These are phyloP conservation scores for Rhizoctonia solani DNA, from an alignment of 1,284 basidiomycete genomes.

Conservation along the genomic window DNA sequence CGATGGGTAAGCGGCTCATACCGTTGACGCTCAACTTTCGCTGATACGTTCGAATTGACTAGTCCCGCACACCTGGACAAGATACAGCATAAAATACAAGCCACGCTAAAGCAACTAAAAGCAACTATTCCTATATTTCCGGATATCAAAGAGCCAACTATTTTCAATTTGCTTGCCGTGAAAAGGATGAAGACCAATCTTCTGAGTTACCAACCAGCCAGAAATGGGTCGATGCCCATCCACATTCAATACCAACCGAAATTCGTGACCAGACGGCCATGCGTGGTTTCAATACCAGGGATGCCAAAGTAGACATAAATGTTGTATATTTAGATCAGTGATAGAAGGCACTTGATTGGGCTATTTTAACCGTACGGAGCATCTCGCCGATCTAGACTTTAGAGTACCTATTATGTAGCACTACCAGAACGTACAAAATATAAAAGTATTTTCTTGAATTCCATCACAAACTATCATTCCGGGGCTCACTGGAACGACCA, in stretches of 20 bases:
- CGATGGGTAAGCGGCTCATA: neutral
- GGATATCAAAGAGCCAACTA: slow-evolving; percentile 22
- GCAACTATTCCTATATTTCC: slow-evolving; percentile 24
- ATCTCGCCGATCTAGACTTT: neutral
- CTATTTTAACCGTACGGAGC: neutral
- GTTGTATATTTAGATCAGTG: slow-evolving; percentile 15
- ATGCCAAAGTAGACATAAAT: slow-evolving; percentile 19
- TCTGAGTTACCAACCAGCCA: neutral
- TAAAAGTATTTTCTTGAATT: neutral
- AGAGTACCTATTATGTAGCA: neutral
- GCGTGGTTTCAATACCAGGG: slow-evolving; percentile 19
- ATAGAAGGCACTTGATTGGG: too few species aligned
- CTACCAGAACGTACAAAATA: neutral
- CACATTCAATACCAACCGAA: slow-evolving; percentile 11
- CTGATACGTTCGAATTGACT: neutral
- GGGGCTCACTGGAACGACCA: neutral
- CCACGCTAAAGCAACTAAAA: slow-evolving; percentile 21
- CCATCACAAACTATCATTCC: neutral
- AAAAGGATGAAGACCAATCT: slow-evolving; percentile 1
- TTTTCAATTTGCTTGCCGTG: slow-evolving; percentile 29
- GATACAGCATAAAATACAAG: slow-evolving; percentile 22
- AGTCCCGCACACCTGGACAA: slow-evolving; percentile 20
- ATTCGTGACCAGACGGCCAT: slow-evolving; percentile 12
- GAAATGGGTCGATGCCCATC: slow-evolving; percentile 20
- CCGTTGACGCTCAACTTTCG: neutral